These are phyloP conservation scores for Thoreauomyces humboldtii DNA, from an alignment of 192 early-diverging fungal genomes.

Conservation along the genomic window DNA sequence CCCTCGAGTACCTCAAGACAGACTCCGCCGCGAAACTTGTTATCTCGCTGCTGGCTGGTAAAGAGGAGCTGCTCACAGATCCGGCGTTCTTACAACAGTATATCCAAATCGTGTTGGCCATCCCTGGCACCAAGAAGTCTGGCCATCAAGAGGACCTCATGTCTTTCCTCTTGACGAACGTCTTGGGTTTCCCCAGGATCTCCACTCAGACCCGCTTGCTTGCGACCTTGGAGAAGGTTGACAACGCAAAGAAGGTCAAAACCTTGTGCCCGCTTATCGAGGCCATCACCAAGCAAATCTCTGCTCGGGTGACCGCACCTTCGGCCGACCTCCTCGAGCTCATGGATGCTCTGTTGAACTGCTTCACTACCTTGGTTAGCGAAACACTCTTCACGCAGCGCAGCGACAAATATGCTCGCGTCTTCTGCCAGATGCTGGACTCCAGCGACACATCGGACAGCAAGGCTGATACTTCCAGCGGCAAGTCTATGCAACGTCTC, in stretches of 20 bases:
- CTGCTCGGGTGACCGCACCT: neutral
- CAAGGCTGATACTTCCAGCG: neutral
- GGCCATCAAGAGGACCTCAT: conserved; percentile 35
- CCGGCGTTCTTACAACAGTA: conserved; percentile 34
- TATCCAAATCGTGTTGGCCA: conserved; percentile 23
- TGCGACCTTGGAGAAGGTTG: conserved; percentile 42
- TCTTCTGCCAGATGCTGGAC: conserved; percentile 42
- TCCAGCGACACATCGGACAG: neutral
- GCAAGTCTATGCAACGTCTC: neutral
- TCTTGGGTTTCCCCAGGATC: conserved; percentile 37
- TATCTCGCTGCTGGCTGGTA: conserved; percentile 40
- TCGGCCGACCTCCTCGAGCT: neutral
- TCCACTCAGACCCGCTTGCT: conserved; percentile 43
- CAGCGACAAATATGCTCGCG: conserved; percentile 28
- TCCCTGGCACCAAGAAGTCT: conserved; percentile 6
- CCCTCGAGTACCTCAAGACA: conserved; percentile 57
- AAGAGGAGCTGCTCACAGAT: conserved; percentile 48
- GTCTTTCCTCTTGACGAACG: conserved; percentile 43
- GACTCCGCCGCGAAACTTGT: conserved; percentile 49
- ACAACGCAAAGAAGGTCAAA: conserved; percentile 58
- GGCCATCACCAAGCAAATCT: conserved; percentile 30
- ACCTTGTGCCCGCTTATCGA: conserved; percentile 62
- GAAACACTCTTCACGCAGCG: conserved; percentile 41
- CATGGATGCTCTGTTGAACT: conserved; percentile 44
- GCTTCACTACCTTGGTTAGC: conserved; percentile 48